Base-by-base conservation (phyloP, 2,329 filamentous ascomycete genomes). In the Chrysosporium queenslandicum region DNA sequence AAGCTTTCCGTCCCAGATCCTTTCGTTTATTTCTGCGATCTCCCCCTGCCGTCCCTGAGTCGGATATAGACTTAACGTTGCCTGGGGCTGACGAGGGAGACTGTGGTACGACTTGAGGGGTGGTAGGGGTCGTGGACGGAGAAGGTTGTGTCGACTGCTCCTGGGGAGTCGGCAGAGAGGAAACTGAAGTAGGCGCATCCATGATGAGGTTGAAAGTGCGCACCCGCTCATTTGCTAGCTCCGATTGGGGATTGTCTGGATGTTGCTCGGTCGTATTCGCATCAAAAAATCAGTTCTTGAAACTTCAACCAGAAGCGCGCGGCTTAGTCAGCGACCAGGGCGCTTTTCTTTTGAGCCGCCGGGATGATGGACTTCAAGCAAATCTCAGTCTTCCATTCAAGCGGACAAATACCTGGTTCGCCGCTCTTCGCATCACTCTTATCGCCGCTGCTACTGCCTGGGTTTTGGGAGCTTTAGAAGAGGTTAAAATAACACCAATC, bases 1-100 rank as follows among this genome's bases (percentile, higher is more conserved):
- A 83, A 65, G 82, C 81, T 56, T 72, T 74, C 68, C 83, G 73
- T 61, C 83, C 82, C 78, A 83, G 71, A 78, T 84, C 78, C 67
- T 74, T 74, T 65, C 78, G 82, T 78, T 80, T 81, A 76, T 73
- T 71, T 65, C 69, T 64, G 60, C 65, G 63, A 65, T 64, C 63
- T 42, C 45, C 29, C 47, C 37, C 14, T 6, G 16, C 37, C 20
- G 45, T 21, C 12, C 25, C n/a, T n/a, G 53, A 37, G 47, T 46
- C 30, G 37, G 36, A 30, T 32, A 46, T 20, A 23, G 32, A 30
- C 39, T 51, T 39, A 30, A 3, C 5, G 30, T 46, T 27, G 41
- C 40, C 47, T 46, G 39, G 18, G 18, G 23, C 12, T 40, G 46
- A 12, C 23, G 36, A 23, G 47, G 45, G 29, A 50, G 52, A 45